Conservation (phyloP, 2,329 filamentous ascomycete species). For the Grosmannia serpens region DNA sequence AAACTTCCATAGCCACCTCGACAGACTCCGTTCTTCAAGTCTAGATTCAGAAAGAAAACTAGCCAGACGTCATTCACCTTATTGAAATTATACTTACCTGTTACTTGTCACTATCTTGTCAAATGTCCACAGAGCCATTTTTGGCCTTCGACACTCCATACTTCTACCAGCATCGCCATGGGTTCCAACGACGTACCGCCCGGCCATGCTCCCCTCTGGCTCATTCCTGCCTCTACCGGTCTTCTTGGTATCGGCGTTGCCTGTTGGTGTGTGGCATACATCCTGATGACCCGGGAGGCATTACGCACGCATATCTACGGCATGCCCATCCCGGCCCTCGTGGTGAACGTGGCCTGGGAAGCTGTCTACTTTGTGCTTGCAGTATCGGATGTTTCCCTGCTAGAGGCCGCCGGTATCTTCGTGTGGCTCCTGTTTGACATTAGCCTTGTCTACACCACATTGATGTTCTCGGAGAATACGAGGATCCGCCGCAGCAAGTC, state of each 20-base stretch:
- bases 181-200: slow-evolving; percentile 23
- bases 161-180: neutral
- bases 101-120: too few species aligned
- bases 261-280: slow-evolving; percentile 31
- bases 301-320: slow-evolving; percentile 35
- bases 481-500: too few species aligned
- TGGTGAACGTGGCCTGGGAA: slow-evolving; percentile 41
- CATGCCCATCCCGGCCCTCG: slow-evolving; percentile 36
- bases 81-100: neutral
- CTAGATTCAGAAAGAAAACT: neutral
- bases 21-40: too few species aligned
- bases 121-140: neutral
- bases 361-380: slow-evolving; percentile 32
- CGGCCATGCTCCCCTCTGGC: slow-evolving; percentile 20
- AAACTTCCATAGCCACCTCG: too few species aligned
- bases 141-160: neutral
- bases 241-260: slow-evolving; percentile 25
- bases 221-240: slow-evolving; percentile 23
- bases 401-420: slow-evolving; percentile 30
- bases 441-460: slow-evolving; percentile 31
- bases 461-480: neutral
- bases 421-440: slow-evolving; percentile 39
- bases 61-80: neutral
- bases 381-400: slow-evolving; percentile 29
- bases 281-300: slow-evolving; percentile 34